A percentile compares a stretch with the other conserved stretches of the same genome.
These are phyloP conservation scores for Solanum microdontum DNA, from an alignment of 257 asterid genomes.

Conservation along the genomic window DNA sequence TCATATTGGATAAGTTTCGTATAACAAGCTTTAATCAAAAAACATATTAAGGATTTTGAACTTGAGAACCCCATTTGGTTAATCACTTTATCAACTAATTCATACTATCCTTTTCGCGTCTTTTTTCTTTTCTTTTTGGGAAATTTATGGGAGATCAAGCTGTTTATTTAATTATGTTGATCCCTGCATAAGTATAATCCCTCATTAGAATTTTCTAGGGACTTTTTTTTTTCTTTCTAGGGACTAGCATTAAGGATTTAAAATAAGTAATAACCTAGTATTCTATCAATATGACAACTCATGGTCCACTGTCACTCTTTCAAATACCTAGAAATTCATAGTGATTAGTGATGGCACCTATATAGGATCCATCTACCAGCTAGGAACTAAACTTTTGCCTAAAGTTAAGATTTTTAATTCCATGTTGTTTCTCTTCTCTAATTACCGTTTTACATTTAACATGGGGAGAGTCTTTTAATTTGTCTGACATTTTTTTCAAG, in stretches of 20 bases:
- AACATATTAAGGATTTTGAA: neutral
- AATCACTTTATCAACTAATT: neutral
- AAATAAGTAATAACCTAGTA: neutral
- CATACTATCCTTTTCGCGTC: neutral
- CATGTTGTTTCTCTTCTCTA: neutral
- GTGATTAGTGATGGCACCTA: neutral
- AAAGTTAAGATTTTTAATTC: neutral
- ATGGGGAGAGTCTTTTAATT: neutral
- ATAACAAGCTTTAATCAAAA: rapidly evolving
- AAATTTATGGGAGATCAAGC: neutral
- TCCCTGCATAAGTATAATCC: neutral
- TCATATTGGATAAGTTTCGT: neutral
- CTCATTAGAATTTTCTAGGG: neutral
- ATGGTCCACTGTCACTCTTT: neutral
- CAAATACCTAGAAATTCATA: neutral
- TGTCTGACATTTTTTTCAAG: too few relatives aligned
- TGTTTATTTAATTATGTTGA: neutral
- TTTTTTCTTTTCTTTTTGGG: neutral
- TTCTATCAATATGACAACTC: neutral
- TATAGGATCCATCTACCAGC: neutral
- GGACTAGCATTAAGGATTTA: neutral
- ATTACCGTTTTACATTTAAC: neutral
- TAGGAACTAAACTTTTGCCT: neutral
- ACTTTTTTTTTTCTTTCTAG: neutral
- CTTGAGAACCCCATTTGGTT: neutral